Evolutionary conservation across 495 filamentous ascomycete genomes (phyloP).

Genomic region (Parmelia sp.): DNA sequence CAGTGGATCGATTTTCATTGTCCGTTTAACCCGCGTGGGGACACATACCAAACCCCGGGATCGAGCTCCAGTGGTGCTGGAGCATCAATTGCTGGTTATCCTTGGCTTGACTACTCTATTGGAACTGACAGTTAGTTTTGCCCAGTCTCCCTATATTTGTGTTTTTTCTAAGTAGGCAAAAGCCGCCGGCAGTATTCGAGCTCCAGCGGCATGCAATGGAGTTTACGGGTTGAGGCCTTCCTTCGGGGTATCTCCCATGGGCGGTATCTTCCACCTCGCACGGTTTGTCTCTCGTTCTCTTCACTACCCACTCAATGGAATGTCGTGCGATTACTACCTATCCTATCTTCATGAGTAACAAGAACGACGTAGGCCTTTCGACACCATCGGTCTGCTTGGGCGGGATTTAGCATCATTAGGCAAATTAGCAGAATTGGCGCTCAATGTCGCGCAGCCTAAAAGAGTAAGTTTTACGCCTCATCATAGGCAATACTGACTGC

Average conservation of each 20-base stretch:
- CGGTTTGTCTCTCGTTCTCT: no score
- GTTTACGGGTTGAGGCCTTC: constrained; percentile 25
- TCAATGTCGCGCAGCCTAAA: no score
- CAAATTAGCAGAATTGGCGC: background rate
- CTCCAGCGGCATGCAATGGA: constrained; percentile 26
- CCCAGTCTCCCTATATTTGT: background rate
- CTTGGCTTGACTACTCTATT: constrained; percentile 48
- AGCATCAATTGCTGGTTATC: constrained; percentile 42
- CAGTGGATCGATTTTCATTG: constrained; percentile 32
- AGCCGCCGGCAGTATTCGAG: constrained; percentile 13
- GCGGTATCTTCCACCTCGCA: constrained; percentile 16
- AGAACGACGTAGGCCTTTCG: constrained; percentile 11
- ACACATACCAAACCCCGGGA: constrained; percentile 43
- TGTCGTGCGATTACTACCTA: no score
- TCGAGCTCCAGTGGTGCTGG: constrained; percentile 40
- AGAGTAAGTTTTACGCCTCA: no score
- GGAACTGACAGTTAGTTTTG: constrained; percentile 35
- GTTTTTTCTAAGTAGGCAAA: background rate
- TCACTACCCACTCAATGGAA: no score
- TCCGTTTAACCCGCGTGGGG: constrained; percentile 49
- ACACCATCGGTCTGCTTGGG: background rate
- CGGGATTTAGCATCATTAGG: background rate
- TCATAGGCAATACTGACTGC: background rate
- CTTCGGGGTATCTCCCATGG: constrained; percentile 7
- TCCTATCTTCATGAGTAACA: no score